Evolutionary conservation across 2,329 filamentous ascomycete species (phyloP).

Genomic region (Neonectria coccinea): DNA sequence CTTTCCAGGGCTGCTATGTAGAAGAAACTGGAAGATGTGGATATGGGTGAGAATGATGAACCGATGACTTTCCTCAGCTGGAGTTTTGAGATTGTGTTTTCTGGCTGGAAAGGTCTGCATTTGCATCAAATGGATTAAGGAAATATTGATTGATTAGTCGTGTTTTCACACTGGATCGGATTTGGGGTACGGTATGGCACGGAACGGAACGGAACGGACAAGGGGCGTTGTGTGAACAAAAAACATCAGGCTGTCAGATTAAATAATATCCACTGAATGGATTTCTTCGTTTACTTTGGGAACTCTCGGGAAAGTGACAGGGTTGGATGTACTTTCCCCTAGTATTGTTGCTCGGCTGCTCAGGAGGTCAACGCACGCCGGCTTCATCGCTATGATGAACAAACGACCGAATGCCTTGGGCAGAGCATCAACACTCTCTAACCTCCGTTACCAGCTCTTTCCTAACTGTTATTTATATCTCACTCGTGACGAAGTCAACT

Average conservation of each 20-base stretch:
- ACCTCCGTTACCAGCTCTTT: background rate
- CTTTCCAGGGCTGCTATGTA: constrained; percentile 6
- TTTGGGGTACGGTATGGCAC: constrained; percentile 34
- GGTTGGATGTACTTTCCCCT: constrained; percentile 5
- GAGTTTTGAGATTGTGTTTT: constrained; percentile 47
- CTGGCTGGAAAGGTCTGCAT: constrained; percentile 37
- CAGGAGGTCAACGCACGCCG: background rate
- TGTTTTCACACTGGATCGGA: constrained; percentile 33
- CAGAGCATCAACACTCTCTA: background rate
- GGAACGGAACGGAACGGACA: constrained; percentile 26
- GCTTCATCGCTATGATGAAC: background rate
- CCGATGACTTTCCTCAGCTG: constrained; percentile 40
- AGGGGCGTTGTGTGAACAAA: constrained; percentile 41
- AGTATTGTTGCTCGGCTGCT: background rate
- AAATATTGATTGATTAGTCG: constrained; percentile 33
- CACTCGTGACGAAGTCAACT: background rate
- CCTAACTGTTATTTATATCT: background rate
- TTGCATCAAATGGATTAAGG: constrained; percentile 30
- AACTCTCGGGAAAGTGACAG: background rate
- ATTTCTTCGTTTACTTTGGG: constrained; percentile 35
- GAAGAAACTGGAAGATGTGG: constrained; percentile 15
- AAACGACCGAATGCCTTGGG: background rate
- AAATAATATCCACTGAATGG: constrained; percentile 34
- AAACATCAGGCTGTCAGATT: constrained; percentile 43
- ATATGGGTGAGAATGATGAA: constrained; percentile 37